Percentiles rank a stretch among this genome's conserved stretches.
phyloP scores from a whole-genome alignment of 257 asterid genomes.

The Nicotiana sylvestris region DNA sequence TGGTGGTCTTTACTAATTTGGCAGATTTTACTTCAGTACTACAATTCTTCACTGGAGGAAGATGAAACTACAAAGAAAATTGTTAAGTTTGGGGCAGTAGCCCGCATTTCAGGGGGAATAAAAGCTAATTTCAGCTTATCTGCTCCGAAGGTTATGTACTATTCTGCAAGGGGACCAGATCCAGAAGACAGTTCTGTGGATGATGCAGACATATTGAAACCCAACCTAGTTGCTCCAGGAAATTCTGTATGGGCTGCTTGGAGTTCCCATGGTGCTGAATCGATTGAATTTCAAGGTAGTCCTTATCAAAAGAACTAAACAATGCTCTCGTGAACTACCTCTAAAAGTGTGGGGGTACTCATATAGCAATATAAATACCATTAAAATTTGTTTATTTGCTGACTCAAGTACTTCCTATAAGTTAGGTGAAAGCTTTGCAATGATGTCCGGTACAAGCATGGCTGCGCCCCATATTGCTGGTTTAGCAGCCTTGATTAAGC shows the following conservation, averaged over 20 bases:
- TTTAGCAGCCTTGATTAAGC: constrained; percentile 83
- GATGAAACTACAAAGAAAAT: constrained; percentile 50
- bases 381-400: not conserved
- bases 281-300: constrained; percentile 82
- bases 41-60: constrained; percentile 66
- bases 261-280: constrained; percentile 84
- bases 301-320: not conserved
- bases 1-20: constrained; percentile 4
- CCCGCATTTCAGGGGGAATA: constrained; percentile 80
- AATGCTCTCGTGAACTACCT: not conserved
- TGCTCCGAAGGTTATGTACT: constrained; percentile 90
- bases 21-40: constrained; percentile 77
- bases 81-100: constrained; percentile 69
- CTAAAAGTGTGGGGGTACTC: not conserved
- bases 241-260: constrained; percentile 96
- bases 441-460: constrained; percentile 99
- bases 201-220: constrained; percentile 79
- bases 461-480: constrained; percentile 98
- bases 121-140: constrained; percentile 66
- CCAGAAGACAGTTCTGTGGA: constrained; percentile 73
- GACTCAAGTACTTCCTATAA: not conserved
- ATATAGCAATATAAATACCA: not conserved
- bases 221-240: constrained; percentile 95
- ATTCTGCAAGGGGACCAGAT: constrained; percentile 98
- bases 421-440: constrained; percentile 87